phyloP scores from a whole-genome alignment of 768 basidiomycete species.

The Termitomyces sp. region DNA sequence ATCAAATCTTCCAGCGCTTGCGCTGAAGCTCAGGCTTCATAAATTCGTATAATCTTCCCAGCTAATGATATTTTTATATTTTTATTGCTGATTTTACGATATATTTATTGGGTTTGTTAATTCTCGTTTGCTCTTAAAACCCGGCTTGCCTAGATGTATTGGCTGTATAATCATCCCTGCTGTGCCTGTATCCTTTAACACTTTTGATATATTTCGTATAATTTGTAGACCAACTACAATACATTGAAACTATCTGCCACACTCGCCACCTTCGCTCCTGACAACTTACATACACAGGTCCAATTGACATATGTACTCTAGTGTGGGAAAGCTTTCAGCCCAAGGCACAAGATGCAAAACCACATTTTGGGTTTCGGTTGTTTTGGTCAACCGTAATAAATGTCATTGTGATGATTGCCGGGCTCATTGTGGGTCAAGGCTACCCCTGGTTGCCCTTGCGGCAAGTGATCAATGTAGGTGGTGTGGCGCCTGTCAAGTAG shows the following conservation, averaged over 20 bases:
- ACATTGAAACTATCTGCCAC: neutral
- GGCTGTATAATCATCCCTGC: constrained; percentile 4
- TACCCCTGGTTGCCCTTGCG: neutral
- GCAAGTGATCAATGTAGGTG: neutral
- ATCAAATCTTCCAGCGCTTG: constrained; percentile 41
- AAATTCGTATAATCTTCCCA: neutral
- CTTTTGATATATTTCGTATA: neutral
- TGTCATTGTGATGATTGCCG: neutral
- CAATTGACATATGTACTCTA: neutral
- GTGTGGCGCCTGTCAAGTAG: neutral
- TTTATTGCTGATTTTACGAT: neutral
- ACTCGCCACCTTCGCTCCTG: no score
- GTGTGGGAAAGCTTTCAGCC: neutral
- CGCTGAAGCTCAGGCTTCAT: constrained; percentile 1
- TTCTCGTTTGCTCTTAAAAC: neutral
- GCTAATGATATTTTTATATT: neutral
- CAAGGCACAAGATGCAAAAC: neutral
- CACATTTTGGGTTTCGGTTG: neutral
- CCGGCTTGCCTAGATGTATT: neutral
- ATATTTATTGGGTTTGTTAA: neutral
- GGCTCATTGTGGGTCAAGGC: neutral
- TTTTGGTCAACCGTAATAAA: neutral
- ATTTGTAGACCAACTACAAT: neutral
- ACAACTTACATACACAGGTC: neutral
- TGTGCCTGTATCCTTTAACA: constrained; percentile 1